Percentiles rank a stretch among this genome's conserved stretches.
Conservation (phyloP, 108 stramenopile genomes). For the Chaetoceros muelleri region DNA sequence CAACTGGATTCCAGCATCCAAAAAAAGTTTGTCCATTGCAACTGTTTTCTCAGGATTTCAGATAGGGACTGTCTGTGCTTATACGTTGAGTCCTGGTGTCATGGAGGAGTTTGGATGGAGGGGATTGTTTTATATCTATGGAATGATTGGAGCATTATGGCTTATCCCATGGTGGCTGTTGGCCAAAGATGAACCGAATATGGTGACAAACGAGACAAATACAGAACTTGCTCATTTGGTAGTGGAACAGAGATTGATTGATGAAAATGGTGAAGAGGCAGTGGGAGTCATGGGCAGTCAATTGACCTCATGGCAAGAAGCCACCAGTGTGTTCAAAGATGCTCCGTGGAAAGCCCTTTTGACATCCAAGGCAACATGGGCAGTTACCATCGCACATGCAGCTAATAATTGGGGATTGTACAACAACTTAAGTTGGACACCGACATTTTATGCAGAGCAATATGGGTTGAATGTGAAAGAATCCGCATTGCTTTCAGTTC, state of each 20-base stretch:
- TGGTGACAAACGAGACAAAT: not conserved
- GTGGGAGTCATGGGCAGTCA: slow-evolving; percentile 6
- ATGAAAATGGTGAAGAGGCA: slow-evolving; percentile 15
- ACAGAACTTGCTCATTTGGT: not conserved
- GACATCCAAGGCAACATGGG: slow-evolving; percentile 58
- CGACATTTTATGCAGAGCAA: slow-evolving; percentile 79
- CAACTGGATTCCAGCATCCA: slow-evolving; percentile 54
- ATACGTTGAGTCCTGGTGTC: slow-evolving; percentile 56
- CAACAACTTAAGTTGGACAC: slow-evolving; percentile 75
- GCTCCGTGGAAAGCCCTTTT: slow-evolving; percentile 66
- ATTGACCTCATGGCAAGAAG: slow-evolving; percentile 18
- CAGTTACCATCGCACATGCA: slow-evolving; percentile 75
- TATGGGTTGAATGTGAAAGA: slow-evolving; percentile 71
- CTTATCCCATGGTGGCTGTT: slow-evolving; percentile 66
- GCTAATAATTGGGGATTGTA: slow-evolving; percentile 88
- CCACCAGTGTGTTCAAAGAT: slow-evolving; percentile 28
- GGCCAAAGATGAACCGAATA: slow-evolving; percentile 42
- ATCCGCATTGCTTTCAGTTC: slow-evolving; percentile 49
- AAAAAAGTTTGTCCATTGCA: slow-evolving; percentile 60
- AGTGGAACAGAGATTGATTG: slow-evolving; percentile 3
- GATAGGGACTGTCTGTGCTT: slow-evolving; percentile 70
- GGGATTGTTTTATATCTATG: slow-evolving; percentile 64
- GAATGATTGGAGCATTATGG: slow-evolving; percentile 50
- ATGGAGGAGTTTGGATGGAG: slow-evolving; percentile 65
- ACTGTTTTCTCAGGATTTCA: slow-evolving; percentile 69